Evolutionary conservation across 805 yeast genomes (phyloP).

Genomic region (Sungouiella blattae): DNA sequence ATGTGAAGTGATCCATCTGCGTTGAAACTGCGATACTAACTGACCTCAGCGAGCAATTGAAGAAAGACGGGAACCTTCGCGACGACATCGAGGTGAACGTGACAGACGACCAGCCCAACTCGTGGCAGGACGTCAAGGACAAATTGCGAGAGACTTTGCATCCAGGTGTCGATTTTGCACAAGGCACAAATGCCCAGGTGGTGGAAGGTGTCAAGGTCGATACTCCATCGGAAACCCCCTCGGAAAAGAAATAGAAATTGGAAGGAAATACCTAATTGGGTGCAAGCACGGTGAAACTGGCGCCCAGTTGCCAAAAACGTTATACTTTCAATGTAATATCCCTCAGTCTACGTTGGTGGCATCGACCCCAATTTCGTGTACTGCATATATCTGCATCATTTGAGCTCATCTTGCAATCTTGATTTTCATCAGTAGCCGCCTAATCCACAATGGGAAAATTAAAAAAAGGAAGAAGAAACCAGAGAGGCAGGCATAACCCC

Average conservation of each 20-base stretch:
- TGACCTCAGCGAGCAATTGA: constrained; percentile 50
- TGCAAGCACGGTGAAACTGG: too few relatives aligned
- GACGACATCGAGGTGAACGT: constrained; percentile 56
- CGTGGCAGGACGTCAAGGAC: constrained; percentile 37
- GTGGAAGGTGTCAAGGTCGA: background rate
- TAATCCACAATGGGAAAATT: constrained; percentile 61
- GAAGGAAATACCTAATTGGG: too few relatives aligned
- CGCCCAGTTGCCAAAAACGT: too few relatives aligned
- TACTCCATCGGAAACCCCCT: too few relatives aligned
- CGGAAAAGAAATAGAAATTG: too few relatives aligned
- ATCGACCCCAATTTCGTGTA: too few relatives aligned
- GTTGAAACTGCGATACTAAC: constrained; percentile 3
- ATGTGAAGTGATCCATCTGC: constrained; percentile 23
- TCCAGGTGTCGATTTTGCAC: constrained; percentile 16
- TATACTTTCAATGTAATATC: too few relatives aligned
- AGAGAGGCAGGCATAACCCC: constrained; percentile 35
- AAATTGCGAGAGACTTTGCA: constrained; percentile 29
- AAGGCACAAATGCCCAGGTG: background rate
- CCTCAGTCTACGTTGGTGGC: too few relatives aligned
- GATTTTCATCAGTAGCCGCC: too few relatives aligned
- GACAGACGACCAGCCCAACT: constrained; percentile 29
- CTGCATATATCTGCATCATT: too few relatives aligned
- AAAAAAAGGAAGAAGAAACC: constrained; percentile 52
- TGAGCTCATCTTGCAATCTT: too few relatives aligned
- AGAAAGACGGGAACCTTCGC: constrained; percentile 63